Evolutionary conservation across 495 filamentous ascomycete species (phyloP), one percentile per base, ranked within the genome.

Genomic region (Penicillium ucsense): DNA sequence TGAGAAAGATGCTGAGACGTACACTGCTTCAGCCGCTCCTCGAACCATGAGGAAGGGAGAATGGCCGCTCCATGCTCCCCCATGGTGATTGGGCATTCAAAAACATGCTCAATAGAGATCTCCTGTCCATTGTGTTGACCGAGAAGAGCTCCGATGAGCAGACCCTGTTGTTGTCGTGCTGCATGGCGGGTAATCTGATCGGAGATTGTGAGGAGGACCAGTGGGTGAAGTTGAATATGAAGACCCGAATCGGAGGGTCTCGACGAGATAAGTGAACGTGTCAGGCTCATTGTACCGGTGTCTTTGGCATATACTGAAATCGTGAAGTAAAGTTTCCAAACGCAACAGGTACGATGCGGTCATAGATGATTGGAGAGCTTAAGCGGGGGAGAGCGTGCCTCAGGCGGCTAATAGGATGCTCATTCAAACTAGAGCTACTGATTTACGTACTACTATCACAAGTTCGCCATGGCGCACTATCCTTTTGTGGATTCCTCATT

Each of bases 171-270:
- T 41, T 77, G 73, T 31, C 94, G 82, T 36, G 92, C 77, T 9
- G 82, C 86, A 66, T 92, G 89, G 43, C 92, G 81, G 37, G 91
- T 94, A 62, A 96, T 89, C 65, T 89, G 91, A 70, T 99, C 92
- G 43, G 90, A 95, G 50, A 99, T 90, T 12, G 86, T 94, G 67
- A 99, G 87, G 43, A 97, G 81, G 31, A 94, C 88, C 7, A 99
- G 82, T 37, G 92, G 92, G 60, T 99, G 92, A 4, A 99, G 81
- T 55, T 88, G 84, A 31, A 90, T 82, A 53, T 86, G 80, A 11
- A 94, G 80, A 27, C 85, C 82, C 9, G 86, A 87, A 54, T 83
- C 80, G 47, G 89, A 86, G 7, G 85, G 79, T 56, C 83, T 76
- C 7, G 68, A 71, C 1, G 82, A 85, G 32, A 86, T 57, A 31